Conservation (phyloP, 495 filamentous ascomycete species). For the Aspergillus cristatus region DNA sequence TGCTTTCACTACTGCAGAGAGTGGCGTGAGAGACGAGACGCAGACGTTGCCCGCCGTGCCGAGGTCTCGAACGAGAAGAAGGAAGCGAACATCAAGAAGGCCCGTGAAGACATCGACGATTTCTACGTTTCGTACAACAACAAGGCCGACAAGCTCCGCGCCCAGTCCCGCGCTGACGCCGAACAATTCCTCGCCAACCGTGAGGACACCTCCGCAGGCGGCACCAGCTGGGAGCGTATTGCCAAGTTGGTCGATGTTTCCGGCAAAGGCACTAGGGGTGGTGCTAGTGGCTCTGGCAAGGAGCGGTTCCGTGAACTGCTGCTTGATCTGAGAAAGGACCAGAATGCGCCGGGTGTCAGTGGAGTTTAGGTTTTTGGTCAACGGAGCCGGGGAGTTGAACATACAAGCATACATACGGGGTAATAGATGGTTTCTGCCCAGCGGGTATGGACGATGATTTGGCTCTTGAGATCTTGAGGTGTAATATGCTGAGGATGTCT, state of each 20-base stretch:
- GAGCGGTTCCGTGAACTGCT: slow-evolving; percentile 90
- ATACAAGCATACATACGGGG: not conserved
- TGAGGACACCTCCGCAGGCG: slow-evolving; percentile 86
- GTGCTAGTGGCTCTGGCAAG: slow-evolving; percentile 81
- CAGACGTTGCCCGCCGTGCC: slow-evolving; percentile 63
- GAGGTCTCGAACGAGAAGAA: slow-evolving; percentile 71
- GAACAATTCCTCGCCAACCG: slow-evolving; percentile 83
- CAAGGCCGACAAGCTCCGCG: slow-evolving; percentile 85
- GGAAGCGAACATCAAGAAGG: slow-evolving; percentile 70
- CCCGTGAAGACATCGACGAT: slow-evolving; percentile 85
- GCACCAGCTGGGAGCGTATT: slow-evolving; percentile 97
- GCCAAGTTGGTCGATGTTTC: slow-evolving; percentile 93
- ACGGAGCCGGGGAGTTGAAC: too few species aligned
- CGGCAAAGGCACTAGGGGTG: slow-evolving; percentile 81
- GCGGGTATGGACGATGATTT: not conserved
- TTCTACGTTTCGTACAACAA: slow-evolving; percentile 99
- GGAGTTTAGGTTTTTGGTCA: slow-evolving; percentile 32
- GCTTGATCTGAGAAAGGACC: slow-evolving; percentile 80
- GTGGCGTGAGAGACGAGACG: slow-evolving; percentile 87
- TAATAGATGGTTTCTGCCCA: not conserved
- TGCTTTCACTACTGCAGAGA: slow-evolving; percentile 31
- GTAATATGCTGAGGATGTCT: too few species aligned
- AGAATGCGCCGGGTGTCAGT: slow-evolving; percentile 77
- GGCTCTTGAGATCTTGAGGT: too few species aligned
- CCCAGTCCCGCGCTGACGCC: slow-evolving; percentile 80